Evolutionary conservation across 108 stramenopile genomes (phyloP).

Genomic region (Skeletonema grethae): DNA sequence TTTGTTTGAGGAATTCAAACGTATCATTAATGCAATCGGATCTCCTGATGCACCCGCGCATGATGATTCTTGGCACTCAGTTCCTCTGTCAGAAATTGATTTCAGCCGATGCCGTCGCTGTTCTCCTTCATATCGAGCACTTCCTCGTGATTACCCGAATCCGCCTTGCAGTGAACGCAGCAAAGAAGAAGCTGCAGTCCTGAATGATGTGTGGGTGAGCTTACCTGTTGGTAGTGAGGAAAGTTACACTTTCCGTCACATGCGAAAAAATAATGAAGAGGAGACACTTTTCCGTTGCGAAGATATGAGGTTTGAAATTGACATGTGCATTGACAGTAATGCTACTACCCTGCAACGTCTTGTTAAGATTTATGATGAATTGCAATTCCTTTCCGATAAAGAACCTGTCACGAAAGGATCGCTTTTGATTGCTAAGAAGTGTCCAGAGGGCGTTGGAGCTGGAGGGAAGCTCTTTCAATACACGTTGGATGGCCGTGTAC

Average conservation of each 20-base stretch:
- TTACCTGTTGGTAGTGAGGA: constrained; percentile 97
- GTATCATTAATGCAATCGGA: constrained; percentile 83
- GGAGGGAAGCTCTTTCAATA: constrained; percentile 74
- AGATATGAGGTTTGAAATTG: constrained; percentile 99
- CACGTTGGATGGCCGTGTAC: constrained; percentile 82
- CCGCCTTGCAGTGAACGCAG: constrained; percentile 92
- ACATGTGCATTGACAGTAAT: constrained; percentile 98
- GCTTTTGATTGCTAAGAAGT: constrained; percentile 8
- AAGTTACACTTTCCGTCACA: constrained; percentile 95
- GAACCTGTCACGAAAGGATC: constrained; percentile 45
- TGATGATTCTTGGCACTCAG: constrained; percentile 92
- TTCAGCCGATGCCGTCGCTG: constrained; percentile 90
- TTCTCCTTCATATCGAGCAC: constrained; percentile 92
- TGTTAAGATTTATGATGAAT: constrained; percentile 95
- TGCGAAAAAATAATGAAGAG: constrained; percentile 96
- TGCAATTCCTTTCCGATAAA: constrained; percentile 66
- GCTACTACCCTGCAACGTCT: constrained; percentile 82
- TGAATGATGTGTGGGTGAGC: constrained; percentile 97
- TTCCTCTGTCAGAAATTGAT: constrained; percentile 89
- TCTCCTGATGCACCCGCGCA: constrained; percentile 53
- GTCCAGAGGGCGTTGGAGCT: constrained; percentile 54
- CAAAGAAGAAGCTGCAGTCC: constrained; percentile 76
- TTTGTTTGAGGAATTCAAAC: constrained; percentile 95
- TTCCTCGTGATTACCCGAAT: constrained; percentile 93
- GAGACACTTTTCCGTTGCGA: constrained; percentile 96